phyloP scores from a whole-genome alignment of 2,329 filamentous ascomycete species.

The Fusarium continuum region DNA sequence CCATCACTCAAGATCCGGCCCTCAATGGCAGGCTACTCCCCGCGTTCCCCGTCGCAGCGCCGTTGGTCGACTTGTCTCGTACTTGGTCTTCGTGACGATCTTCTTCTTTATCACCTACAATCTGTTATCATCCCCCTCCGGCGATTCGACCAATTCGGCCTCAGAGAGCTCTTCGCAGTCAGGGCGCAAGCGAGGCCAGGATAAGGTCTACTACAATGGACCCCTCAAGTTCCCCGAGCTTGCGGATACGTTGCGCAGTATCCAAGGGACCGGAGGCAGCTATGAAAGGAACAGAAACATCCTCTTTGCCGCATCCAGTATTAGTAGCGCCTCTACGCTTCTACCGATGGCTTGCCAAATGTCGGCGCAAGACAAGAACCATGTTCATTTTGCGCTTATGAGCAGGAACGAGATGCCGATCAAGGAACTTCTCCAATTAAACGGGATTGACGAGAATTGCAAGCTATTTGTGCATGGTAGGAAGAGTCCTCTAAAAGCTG shows the following conservation, averaged over 20 bases:
- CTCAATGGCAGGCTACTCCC: slow-evolving; percentile 53
- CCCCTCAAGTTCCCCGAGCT: slow-evolving; percentile 75
- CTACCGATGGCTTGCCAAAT: slow-evolving; percentile 89
- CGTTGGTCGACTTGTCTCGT: slow-evolving; percentile 61
- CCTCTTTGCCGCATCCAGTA: slow-evolving; percentile 79
- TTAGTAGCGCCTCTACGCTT: slow-evolving; percentile 76
- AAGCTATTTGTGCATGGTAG: slow-evolving; percentile 68
- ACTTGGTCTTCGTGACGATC: slow-evolving; percentile 63
- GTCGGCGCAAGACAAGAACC: slow-evolving; percentile 72
- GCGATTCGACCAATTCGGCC: slow-evolving; percentile 7
- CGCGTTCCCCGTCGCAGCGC: slow-evolving; percentile 61
- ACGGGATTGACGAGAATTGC: slow-evolving; percentile 79
- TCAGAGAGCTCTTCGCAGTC: slow-evolving; percentile 7
- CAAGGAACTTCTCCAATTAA: slow-evolving; percentile 75
- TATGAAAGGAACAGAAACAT: slow-evolving; percentile 71
- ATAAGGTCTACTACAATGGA: slow-evolving; percentile 68
- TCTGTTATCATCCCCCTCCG: slow-evolving; percentile 56
- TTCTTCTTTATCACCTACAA: slow-evolving; percentile 61
- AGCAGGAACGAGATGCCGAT: slow-evolving; percentile 76
- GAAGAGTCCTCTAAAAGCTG: neutral
- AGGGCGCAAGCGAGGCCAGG: slow-evolving; percentile 28
- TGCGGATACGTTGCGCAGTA: slow-evolving; percentile 68
- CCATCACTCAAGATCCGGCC: slow-evolving; percentile 42
- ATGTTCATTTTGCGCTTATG: slow-evolving; percentile 84
- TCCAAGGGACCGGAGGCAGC: slow-evolving; percentile 62